Conservation (phyloP, 768 basidiomycete species). For the Mycena alexandri region DNA sequence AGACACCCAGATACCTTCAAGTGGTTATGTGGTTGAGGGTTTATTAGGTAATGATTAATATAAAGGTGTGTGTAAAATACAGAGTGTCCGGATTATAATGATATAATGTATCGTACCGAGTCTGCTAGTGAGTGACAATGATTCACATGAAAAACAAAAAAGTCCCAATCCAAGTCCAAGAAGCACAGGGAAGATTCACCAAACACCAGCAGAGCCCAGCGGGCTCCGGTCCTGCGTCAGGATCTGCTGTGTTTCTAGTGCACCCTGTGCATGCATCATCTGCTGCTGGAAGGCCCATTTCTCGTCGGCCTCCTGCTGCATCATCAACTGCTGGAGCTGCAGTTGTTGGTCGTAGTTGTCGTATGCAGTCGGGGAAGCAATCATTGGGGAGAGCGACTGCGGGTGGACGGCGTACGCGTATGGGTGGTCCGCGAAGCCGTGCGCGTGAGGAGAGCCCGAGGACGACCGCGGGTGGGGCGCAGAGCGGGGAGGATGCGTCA, state of each 20-base stretch:
- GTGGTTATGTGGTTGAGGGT: no score
- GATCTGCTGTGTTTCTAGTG: constrained; percentile 32
- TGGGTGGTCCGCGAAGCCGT: constrained; percentile 24
- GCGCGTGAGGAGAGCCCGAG: constrained; percentile 30
- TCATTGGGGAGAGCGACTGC: constrained; percentile 32
- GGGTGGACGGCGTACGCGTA: constrained; percentile 30
- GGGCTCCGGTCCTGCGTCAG: constrained; percentile 36
- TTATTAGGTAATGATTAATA: constrained; percentile 36
- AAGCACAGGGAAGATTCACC: constrained; percentile 30
- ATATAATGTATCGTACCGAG: constrained; percentile 19
- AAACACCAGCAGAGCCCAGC: constrained; percentile 33
- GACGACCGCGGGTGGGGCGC: constrained; percentile 26
- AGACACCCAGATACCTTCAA: no score
- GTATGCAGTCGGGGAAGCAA: constrained; percentile 35
- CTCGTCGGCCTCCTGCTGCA: constrained; percentile 38
- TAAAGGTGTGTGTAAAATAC: constrained; percentile 27
- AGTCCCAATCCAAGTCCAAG: constrained; percentile 26
- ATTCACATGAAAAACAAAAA: constrained; percentile 19
- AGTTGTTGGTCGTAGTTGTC: constrained; percentile 40
- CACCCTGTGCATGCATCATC: constrained; percentile 39
- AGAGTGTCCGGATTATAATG: constrained; percentile 25
- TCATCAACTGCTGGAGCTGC: constrained; percentile 40
- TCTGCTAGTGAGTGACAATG: constrained; percentile 34
- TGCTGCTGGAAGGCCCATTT: constrained; percentile 38
- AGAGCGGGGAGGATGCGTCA: constrained; percentile 22